These are phyloP conservation scores for Angomonas deanei DNA, from an alignment of 208 protist species.

Conservation along the genomic window DNA sequence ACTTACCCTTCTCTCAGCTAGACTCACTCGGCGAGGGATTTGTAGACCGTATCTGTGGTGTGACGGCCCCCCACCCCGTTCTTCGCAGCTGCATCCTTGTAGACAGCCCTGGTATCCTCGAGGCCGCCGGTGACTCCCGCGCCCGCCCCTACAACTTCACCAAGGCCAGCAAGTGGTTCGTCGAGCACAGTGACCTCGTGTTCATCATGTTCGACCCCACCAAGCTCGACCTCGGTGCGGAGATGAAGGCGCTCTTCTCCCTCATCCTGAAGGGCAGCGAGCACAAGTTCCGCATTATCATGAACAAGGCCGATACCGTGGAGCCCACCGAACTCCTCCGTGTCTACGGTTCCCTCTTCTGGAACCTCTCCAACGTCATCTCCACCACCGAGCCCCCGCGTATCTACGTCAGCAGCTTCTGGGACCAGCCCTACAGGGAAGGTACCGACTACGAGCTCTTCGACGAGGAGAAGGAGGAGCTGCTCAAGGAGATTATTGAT, in stretches of 20 bases:
- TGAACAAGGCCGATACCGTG: constrained; percentile 97
- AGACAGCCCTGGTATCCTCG: constrained; percentile 95
- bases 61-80: constrained; percentile 74
- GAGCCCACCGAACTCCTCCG: constrained; percentile 93
- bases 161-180: constrained; percentile 91
- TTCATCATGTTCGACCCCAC: constrained; percentile 97
- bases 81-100: constrained; percentile 92
- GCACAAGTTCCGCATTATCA: constrained; percentile 94
- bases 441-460: constrained; percentile 85
- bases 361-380: constrained; percentile 95
- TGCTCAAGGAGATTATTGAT: constrained; percentile 82
- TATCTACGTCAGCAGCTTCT: constrained; percentile 96
- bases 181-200: constrained; percentile 92
- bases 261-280: constrained; percentile 80
- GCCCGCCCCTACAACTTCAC: constrained; percentile 68
- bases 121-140: constrained; percentile 81
- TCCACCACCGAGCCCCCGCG: constrained; percentile 94
- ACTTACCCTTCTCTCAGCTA: constrained; percentile 88
- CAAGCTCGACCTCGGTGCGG: constrained; percentile 92
- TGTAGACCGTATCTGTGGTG: constrained; percentile 79
- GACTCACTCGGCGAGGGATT: constrained; percentile 85
- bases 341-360: constrained; percentile 97
- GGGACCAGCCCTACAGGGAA: constrained; percentile 84
- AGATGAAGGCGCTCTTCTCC: constrained; percentile 69
- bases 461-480: constrained; percentile 76